Percentiles rank a stretch among this genome's conserved stretches.
Conservation (phyloP, 306 rosid species). For the Pterocarpus santalinus region DNA sequence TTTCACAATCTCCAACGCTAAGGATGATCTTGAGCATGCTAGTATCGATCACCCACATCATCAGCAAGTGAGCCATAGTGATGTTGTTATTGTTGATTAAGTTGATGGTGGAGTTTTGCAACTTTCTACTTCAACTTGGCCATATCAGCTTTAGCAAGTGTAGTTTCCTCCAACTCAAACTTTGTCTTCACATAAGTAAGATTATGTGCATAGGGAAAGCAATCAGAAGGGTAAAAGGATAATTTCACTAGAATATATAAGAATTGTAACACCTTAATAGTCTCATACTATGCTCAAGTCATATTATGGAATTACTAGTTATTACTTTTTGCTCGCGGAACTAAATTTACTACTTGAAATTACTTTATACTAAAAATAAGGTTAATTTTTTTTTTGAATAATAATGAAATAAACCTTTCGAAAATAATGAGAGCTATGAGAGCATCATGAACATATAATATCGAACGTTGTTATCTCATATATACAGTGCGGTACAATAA, state of each 20-base stretch:
- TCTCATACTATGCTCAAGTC: too few relatives aligned
- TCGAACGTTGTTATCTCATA: too few relatives aligned
- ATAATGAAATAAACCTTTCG: too few relatives aligned
- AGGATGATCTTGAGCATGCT: constrained; percentile 78
- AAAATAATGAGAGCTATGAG: too few relatives aligned
- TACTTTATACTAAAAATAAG: too few relatives aligned
- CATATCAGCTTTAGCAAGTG: constrained; percentile 98
- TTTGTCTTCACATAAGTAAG: constrained; percentile 79
- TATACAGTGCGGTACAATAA: too few relatives aligned
- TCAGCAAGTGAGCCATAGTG: constrained; percentile 92
- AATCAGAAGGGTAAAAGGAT: constrained; percentile 8
- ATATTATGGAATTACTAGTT: too few relatives aligned
- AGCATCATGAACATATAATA: too few relatives aligned
- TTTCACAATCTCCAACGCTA: constrained; percentile 46
- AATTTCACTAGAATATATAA: constrained; percentile 36
- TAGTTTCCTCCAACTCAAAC: constrained; percentile 97
- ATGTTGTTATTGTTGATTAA: constrained; percentile 90
- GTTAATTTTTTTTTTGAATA: too few relatives aligned
- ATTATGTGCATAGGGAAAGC: constrained; percentile 39
- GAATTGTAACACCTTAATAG: constrained; percentile 7
- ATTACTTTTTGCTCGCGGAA: too few relatives aligned
- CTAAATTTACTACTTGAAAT: too few relatives aligned
- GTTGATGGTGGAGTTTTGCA: constrained; percentile 97
- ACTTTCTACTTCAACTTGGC: constrained; percentile 98
- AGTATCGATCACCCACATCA: constrained; percentile 85